These are phyloP conservation scores for Candida endomychidarum DNA, from an alignment of 805 yeast species.

Conservation along the genomic window DNA sequence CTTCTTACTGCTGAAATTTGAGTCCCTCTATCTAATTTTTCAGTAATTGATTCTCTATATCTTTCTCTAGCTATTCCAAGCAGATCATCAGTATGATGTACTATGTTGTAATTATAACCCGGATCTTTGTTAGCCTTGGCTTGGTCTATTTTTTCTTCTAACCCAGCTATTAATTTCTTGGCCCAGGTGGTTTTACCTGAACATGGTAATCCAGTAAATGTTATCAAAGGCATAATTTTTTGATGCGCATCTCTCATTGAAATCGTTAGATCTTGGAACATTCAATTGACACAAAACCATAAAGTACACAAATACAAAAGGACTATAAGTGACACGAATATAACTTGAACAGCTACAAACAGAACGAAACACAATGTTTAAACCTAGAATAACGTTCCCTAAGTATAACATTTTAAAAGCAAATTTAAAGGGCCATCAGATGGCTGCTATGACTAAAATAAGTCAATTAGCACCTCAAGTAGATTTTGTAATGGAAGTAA, in stretches of 20 bases:
- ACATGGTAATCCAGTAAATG: constrained; percentile 82
- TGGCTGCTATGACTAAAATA: constrained; percentile 69
- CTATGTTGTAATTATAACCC: constrained; percentile 58
- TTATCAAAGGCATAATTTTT: constrained; percentile 74
- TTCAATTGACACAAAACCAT: too few relatives aligned
- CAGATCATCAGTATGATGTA: constrained; percentile 73
- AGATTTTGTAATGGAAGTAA: constrained; percentile 76
- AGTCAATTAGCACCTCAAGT: constrained; percentile 72
- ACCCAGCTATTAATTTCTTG: constrained; percentile 44
- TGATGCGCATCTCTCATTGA: not conserved
- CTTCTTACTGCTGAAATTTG: constrained; percentile 90
- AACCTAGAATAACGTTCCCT: constrained; percentile 76
- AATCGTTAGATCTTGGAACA: too few relatives aligned
- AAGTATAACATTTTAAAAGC: constrained; percentile 65
- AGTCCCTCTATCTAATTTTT: constrained; percentile 77
- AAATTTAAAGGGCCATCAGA: constrained; percentile 90
- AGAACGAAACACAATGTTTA: too few relatives aligned
- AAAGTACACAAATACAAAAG: too few relatives aligned
- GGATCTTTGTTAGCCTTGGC: constrained; percentile 40
- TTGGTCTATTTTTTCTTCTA: constrained; percentile 47
- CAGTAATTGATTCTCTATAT: constrained; percentile 71
- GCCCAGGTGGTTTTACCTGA: constrained; percentile 85
- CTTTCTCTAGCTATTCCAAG: constrained; percentile 68
- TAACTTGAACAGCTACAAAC: too few relatives aligned
- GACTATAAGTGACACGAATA: too few relatives aligned